Conservation (phyloP, 208 protist genomes). For the Phytomonas francai region DNA sequence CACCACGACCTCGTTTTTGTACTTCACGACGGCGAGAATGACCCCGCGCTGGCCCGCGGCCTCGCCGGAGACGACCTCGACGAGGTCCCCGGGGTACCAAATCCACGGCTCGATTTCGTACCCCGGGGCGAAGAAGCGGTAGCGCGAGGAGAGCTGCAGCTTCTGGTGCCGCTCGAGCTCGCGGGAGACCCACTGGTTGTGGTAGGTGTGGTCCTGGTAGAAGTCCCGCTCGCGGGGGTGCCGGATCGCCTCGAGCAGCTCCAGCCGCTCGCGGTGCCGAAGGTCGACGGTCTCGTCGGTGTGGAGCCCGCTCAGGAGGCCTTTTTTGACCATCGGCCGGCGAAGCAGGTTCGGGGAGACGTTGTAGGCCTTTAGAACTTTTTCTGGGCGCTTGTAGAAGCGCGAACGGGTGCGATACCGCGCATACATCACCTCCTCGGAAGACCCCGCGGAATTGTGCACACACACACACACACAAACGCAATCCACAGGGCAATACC, state of each 20-base stretch:
- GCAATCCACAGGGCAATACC: neutral
- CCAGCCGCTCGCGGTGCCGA: slow-evolving; percentile 64
- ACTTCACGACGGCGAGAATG: slow-evolving; percentile 81
- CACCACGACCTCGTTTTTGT: slow-evolving; percentile 87
- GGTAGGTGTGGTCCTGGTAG: slow-evolving; percentile 90
- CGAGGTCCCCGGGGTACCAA: slow-evolving; percentile 83
- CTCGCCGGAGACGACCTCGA: slow-evolving; percentile 72
- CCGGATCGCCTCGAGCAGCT: slow-evolving; percentile 74
- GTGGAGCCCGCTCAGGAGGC: slow-evolving; percentile 63
- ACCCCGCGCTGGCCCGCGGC: slow-evolving; percentile 68
- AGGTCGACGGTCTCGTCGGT: slow-evolving; percentile 70
- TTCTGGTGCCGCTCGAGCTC: slow-evolving; percentile 70
- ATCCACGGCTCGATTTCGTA: slow-evolving; percentile 66
- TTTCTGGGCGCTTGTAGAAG: slow-evolving; percentile 68
- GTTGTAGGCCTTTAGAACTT: slow-evolving; percentile 54
- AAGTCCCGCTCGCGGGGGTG: slow-evolving; percentile 84
- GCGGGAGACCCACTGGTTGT: slow-evolving; percentile 82
- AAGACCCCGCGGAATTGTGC: neutral
- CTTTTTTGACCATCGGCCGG: slow-evolving; percentile 52
- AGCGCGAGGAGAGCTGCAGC: slow-evolving; percentile 35
- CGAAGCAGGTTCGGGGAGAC: slow-evolving; percentile 59
- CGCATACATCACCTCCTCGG: slow-evolving; percentile 57
- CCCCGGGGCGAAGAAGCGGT: slow-evolving; percentile 58
- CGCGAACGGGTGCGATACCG: slow-evolving; percentile 72
- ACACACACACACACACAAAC: too few species aligned